phyloP scores from a whole-genome alignment of 805 yeast genomes.

The Saturnispora saitoi region DNA sequence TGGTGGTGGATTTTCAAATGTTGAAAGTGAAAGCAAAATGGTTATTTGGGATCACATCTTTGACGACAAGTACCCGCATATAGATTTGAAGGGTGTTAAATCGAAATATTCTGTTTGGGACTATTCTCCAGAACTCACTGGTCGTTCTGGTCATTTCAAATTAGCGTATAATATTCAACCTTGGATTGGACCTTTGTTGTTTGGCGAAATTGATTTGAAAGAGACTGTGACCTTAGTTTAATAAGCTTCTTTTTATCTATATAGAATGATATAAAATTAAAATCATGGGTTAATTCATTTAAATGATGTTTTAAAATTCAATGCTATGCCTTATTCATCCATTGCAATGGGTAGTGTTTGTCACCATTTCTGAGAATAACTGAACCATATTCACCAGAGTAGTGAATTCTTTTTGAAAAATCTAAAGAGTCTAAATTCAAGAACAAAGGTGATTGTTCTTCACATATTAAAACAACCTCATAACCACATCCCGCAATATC shows the following conservation, averaged over 20 bases:
- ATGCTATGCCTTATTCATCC: conserved; percentile 6
- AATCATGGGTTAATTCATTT: too few relatives aligned
- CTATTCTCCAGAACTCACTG: conserved; percentile 49
- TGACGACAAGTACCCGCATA: conserved; percentile 41
- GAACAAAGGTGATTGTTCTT: conserved; percentile 1
- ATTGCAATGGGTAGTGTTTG: neutral
- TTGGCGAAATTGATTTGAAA: conserved; percentile 43
- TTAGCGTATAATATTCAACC: conserved; percentile 94
- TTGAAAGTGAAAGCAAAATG: conserved; percentile 37
- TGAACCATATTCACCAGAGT: conserved; percentile 9
- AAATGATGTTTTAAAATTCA: neutral
- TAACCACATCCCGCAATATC: conserved; percentile 9
- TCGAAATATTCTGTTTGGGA: conserved; percentile 89
- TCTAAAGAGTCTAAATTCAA: neutral
- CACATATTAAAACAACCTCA: conserved; percentile 8
- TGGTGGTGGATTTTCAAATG: conserved; percentile 5
- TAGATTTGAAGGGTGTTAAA: conserved; percentile 43
- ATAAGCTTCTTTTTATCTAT: neutral
- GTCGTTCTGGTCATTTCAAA: conserved; percentile 56
- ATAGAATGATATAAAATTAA: neutral
- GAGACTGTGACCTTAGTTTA: conserved; percentile 20
- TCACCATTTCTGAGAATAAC: conserved; percentile 4
- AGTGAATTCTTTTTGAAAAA: neutral
- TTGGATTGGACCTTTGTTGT: conserved; percentile 68
- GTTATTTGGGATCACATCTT: conserved; percentile 90